Conservation (phyloP, 1,284 basidiomycete species). For the Marasmius fiardii region DNA sequence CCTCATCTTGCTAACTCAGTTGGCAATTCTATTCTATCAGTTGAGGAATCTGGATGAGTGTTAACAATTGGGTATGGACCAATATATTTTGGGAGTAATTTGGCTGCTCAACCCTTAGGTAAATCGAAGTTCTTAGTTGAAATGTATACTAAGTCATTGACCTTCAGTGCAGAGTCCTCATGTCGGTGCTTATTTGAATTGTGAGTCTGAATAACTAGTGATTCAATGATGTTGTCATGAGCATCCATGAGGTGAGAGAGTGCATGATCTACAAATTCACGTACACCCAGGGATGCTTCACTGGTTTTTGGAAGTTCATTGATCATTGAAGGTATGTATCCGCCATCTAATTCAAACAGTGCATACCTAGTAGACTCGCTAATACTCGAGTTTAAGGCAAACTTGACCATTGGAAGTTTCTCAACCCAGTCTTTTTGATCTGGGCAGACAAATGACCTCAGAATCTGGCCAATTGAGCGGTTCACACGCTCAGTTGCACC, state of each 20-base stretch:
- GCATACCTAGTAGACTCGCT: slow-evolving; percentile 28
- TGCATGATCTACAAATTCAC: background rate
- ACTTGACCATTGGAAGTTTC: slow-evolving; percentile 26
- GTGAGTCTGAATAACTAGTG: slow-evolving; percentile 22
- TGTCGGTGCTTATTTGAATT: slow-evolving; percentile 20
- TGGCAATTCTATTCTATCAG: slow-evolving; percentile 25
- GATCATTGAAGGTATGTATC: slow-evolving; percentile 10
- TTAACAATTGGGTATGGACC: slow-evolving; percentile 27
- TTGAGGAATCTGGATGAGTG: slow-evolving; percentile 19
- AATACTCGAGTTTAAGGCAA: slow-evolving; percentile 10
- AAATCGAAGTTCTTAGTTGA: slow-evolving; percentile 27
- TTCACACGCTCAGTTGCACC: slow-evolving; percentile 22
- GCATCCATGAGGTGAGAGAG: slow-evolving; percentile 18
- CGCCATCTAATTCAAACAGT: slow-evolving; percentile 34
- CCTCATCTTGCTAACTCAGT: slow-evolving; percentile 16
- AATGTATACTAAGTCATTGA: slow-evolving; percentile 12
- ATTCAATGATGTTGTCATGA: slow-evolving; percentile 27
- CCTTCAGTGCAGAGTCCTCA: slow-evolving; percentile 6
- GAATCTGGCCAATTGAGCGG: slow-evolving; percentile 22
- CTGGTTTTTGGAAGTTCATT: background rate
- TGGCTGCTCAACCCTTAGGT: slow-evolving; percentile 23
- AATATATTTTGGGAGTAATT: slow-evolving; percentile 27
- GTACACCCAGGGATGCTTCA: background rate
- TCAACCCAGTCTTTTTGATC: slow-evolving; percentile 33
- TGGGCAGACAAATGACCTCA: slow-evolving; percentile 21